phyloP scores from a whole-genome alignment of 495 filamentous ascomycete species.

The Polyplosphaeria fusca region DNA sequence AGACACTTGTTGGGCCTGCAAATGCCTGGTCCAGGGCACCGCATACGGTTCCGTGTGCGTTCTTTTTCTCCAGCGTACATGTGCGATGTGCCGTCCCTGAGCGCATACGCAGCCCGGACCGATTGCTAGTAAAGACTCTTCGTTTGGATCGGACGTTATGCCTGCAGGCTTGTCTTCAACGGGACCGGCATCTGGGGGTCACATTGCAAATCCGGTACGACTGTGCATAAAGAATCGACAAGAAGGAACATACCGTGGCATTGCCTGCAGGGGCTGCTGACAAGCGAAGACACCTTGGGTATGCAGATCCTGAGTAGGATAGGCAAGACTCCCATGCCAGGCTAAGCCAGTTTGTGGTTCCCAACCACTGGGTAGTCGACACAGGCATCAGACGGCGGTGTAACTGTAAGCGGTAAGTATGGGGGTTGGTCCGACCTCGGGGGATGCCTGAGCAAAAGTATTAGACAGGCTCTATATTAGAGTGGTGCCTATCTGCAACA shows the following conservation, averaged over 20 bases:
- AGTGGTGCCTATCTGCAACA: background rate
- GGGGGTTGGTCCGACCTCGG: slow-evolving; percentile 9
- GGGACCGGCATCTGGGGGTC: no score
- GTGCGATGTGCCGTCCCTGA: background rate
- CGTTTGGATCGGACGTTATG: background rate
- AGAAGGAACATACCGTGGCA: background rate
- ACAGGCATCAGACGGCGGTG: background rate
- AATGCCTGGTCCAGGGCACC: background rate
- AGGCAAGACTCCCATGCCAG: background rate
- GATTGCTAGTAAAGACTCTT: background rate
- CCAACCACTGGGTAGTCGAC: background rate
- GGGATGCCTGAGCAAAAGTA: background rate
- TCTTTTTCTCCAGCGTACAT: background rate
- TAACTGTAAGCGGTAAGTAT: slow-evolving; percentile 24
- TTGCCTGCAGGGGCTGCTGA: background rate
- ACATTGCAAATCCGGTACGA: no score
- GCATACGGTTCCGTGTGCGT: background rate
- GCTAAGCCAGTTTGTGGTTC: slow-evolving; percentile 3
- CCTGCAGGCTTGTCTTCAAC: background rate
- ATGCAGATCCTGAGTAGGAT: slow-evolving; percentile 10
- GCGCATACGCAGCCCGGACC: background rate
- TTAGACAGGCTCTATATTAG: slow-evolving; percentile 4
- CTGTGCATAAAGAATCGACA: background rate
- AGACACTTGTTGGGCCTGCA: background rate
- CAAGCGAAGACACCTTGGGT: background rate